phyloP scores from a whole-genome alignment of 192 early-diverging fungal genomes.

The Podila verticillata region DNA sequence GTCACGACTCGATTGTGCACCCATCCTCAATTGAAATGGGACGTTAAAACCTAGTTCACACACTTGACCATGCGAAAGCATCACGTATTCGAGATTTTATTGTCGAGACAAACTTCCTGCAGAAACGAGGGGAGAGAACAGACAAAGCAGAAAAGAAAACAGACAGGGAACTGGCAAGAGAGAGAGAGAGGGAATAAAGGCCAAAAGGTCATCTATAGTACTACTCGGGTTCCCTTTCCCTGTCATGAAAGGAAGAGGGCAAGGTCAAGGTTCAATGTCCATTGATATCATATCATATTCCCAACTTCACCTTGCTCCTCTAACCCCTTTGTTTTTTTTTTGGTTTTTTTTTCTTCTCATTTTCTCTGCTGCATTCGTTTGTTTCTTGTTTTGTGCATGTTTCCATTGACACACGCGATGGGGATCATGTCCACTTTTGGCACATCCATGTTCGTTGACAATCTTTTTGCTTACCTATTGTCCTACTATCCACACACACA shows the following conservation, averaged over 20 bases:
- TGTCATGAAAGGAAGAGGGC: too few species aligned
- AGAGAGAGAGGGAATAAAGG: background rate
- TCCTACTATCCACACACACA: too few species aligned
- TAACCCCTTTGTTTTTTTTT: background rate
- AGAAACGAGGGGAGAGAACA: too few species aligned
- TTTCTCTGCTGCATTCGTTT: background rate
- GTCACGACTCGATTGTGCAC: too few species aligned
- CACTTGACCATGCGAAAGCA: too few species aligned
- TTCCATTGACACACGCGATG: background rate
- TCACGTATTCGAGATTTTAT: too few species aligned
- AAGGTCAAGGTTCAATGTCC: background rate
- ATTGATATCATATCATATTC: background rate
- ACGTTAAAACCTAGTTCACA: too few species aligned
- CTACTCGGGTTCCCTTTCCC: background rate
- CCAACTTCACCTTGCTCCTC: background rate
- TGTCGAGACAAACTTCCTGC: too few species aligned
- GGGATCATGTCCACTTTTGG: background rate
- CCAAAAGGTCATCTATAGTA: background rate
- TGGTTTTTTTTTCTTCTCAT: background rate
- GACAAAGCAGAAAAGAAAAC: background rate
- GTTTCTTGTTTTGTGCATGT: background rate
- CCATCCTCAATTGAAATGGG: too few species aligned
- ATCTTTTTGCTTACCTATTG: too few species aligned
- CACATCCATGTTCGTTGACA: background rate
- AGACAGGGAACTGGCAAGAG: background rate